Conservation (phyloP, 2,329 filamentous ascomycete species). For the Moelleriella libera region DNA sequence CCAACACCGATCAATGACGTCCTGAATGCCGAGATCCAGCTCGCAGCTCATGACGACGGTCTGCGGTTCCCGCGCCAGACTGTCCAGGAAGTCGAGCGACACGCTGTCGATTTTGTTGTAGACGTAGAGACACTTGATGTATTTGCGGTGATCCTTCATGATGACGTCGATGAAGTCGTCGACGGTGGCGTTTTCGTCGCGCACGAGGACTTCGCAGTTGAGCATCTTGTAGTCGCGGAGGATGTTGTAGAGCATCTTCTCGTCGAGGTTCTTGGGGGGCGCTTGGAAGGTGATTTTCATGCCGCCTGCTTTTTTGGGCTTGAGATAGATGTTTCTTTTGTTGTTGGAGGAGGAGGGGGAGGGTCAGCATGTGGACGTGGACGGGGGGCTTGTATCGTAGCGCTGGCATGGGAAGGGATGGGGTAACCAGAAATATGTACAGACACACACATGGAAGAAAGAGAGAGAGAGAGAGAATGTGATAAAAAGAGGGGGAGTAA, state of each 20-base stretch:
- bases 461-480: too few species aligned
- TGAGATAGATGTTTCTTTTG: slow-evolving; percentile 85
- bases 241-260: slow-evolving; percentile 98
- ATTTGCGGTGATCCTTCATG: slow-evolving; percentile 97
- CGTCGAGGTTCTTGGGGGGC: slow-evolving; percentile 81
- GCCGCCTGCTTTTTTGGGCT: slow-evolving; percentile 86
- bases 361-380: too few species aligned
- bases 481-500: too few species aligned
- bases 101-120: slow-evolving; percentile 99
- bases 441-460: too few species aligned
- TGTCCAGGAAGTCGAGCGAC: slow-evolving; percentile 83
- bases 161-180: slow-evolving; percentile 99
- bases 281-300: slow-evolving; percentile 97
- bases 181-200: slow-evolving; percentile 89
- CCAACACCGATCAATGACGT: slow-evolving; percentile 93
- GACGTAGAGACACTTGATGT: slow-evolving; percentile 88
- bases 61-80: slow-evolving; percentile 79
- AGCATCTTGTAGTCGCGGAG: slow-evolving; percentile 97
- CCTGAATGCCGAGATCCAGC: slow-evolving; percentile 79
- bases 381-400: too few species aligned
- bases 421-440: too few species aligned
- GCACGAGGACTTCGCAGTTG: slow-evolving; percentile 89
- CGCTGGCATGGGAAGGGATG: too few species aligned
- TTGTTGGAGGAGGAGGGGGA: background rate
- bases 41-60: slow-evolving; percentile 98